A percentile compares a stretch with the other conserved stretches of the same genome.
These are phyloP conservation scores for Botrytis aclada DNA, from an alignment of 2,329 filamentous ascomycete genomes.

Conservation along the genomic window DNA sequence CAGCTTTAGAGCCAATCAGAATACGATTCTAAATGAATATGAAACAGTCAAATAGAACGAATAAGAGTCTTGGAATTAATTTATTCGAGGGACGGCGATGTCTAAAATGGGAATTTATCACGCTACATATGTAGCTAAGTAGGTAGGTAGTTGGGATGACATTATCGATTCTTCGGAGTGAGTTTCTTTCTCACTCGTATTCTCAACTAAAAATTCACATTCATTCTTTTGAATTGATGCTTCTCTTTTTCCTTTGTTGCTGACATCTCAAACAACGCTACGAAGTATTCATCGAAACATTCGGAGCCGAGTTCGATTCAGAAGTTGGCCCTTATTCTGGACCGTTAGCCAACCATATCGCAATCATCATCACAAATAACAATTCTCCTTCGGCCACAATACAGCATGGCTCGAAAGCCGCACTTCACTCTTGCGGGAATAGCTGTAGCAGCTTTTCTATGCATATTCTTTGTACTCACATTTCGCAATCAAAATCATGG, in stretches of 20 bases:
- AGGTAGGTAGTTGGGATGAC: background rate
- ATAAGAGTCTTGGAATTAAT: background rate
- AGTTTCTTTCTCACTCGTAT: background rate
- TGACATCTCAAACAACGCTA: background rate
- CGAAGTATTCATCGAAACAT: background rate
- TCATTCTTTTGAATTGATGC: background rate
- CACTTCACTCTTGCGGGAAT: conserved; percentile 53
- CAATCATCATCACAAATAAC: background rate
- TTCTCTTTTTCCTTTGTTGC: background rate
- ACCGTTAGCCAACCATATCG: background rate
- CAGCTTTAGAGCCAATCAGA: background rate
- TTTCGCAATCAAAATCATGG: conserved; percentile 29
- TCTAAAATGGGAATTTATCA: background rate
- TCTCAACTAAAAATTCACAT: background rate
- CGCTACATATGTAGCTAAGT: background rate
- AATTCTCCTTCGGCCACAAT: background rate
- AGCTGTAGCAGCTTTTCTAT: conserved; percentile 55
- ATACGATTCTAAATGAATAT: background rate
- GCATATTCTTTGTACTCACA: conserved; percentile 55
- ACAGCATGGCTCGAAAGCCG: conserved; percentile 39
- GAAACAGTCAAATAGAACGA: background rate
- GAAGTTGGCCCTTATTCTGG: background rate
- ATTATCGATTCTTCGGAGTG: background rate
- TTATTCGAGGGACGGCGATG: background rate
- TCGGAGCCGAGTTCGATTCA: conserved; percentile 3